Base-by-base conservation (phyloP, 1,284 basidiomycete species). In the Boletus semigastroideus region DNA sequence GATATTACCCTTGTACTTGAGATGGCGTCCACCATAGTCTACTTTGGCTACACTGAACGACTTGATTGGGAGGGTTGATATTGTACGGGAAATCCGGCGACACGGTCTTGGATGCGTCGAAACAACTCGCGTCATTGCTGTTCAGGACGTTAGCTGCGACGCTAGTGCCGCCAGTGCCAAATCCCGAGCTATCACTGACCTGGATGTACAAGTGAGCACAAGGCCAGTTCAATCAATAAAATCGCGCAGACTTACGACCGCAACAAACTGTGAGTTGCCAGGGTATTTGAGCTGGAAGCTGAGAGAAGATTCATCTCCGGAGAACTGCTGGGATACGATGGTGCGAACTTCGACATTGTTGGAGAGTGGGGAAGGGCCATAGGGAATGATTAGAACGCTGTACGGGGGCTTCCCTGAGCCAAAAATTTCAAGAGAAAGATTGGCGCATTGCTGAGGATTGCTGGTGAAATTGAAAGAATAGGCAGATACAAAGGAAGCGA, bases 151-250 rank as follows among this genome's bases (percentile, higher is more conserved):
- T 76, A 3, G 79, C 82, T 2, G 81, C 78, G 4, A 79, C 78
- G 52, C 83, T 88, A 1, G 88, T 89, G 5, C 90, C 89, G 9
- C 90, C 89, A 0, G 82, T 75, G 11, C 84, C 89, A 61, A 90
- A 89, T 2, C 80, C 83, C 3, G 74, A 74, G 41, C 72, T 72
- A 60, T 92, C 89, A 65, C 85, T 87, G 56, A 90, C 78, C 87
- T 90, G 41, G 25, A n/a, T n/a, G 19, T 1, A 31, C 12, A 16
- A 16, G 12, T 7, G 27, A 19, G 42, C 47, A 16, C 4, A 40
- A 10, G n/a, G 2, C n/a, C 1, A 3, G 42, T 25, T 36, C 34
- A n/a, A 36, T 36, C 34, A n/a, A n/a, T 16, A 4, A 16, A n/a
- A 5, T 14, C 2, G 37, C 8, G 19, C 5, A 20, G 10, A 82